Base-by-base conservation (phyloP, 2,329 filamentous ascomycete species). In the Fusarium tanahbumbuense region DNA sequence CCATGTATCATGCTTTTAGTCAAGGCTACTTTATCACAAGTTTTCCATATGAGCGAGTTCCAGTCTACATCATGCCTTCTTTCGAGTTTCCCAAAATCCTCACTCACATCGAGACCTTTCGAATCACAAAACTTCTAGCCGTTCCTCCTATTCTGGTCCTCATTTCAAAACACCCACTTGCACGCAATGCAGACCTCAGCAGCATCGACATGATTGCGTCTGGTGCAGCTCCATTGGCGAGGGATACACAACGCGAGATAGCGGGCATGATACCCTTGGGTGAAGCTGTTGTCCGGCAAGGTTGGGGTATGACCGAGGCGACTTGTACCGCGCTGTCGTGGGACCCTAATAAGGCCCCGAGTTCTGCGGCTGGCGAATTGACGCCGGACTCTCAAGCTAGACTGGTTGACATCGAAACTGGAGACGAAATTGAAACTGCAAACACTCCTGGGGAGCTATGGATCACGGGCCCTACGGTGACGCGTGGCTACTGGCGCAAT, bases 231-330 rank as follows among this genome's bases (percentile, higher is more conserved):
- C 92, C 93, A 2, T 80, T 93, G 10, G 81, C 83, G 15, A 76
- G 75, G n/a, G 87, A 91, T 65, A 81, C 88, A 6, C 76, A 77
- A 55, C 62, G 64, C 3, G 73, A 75, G 49, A 83, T 82, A 58
- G 82, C 83, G 13, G 88, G 91, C 15, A 69, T 77, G 65, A 89
- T 89, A 83, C 78, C 78, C 4, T 56, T 68, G 27, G 74, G 75
- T 6, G 72, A 76, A 2, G 58, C 85, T 10, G 56, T 70, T 4
- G 68, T 86, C 15, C 81, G 82, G 76, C 93, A 95, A 78, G 93
- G 92, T 6, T 97, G 92, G 91, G 93, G 93, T 8, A 95, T 97
- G 93, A 96, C 93, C 2, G 93, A 96, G 77, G 81, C 87, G 5
- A 96, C 93, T 1, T 95, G 93, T 78, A 89, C 91, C 1, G 83